A percentile compares a stretch with the other conserved stretches of the same genome.
These are phyloP conservation scores for Spergularia bocconei DNA, from an alignment of 148 eudicot species.

Conservation along the genomic window DNA sequence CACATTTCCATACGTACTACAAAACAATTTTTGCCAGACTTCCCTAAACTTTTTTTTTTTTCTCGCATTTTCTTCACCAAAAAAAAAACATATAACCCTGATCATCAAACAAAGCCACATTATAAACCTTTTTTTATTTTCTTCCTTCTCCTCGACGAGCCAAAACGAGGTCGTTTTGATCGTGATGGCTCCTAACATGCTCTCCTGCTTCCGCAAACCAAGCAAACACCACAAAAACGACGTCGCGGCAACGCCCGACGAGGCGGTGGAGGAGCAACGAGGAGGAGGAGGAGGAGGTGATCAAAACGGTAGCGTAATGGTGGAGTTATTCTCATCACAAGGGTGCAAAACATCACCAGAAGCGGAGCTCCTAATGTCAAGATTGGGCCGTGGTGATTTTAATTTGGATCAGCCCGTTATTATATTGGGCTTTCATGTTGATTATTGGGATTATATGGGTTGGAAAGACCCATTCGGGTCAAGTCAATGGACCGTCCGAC, in stretches of 20 bases:
- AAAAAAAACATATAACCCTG: background rate
- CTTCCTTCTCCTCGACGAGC: background rate
- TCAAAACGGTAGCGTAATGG: slow-evolving; percentile 36
- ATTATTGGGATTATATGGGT: slow-evolving; percentile 84
- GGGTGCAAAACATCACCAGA: slow-evolving; percentile 79
- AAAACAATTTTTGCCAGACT: background rate
- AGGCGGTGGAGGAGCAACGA: slow-evolving; percentile 41
- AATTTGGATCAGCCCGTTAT: slow-evolving; percentile 48
- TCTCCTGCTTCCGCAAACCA: slow-evolving; percentile 50
- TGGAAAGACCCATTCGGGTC: slow-evolving; percentile 90
- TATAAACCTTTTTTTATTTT: background rate
- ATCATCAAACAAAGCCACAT: background rate
- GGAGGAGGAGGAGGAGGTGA: slow-evolving; percentile 19
- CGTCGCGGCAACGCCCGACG: slow-evolving; percentile 34
- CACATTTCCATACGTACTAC: background rate
- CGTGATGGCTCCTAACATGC: slow-evolving; percentile 54
- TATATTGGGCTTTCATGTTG: slow-evolving; percentile 75
- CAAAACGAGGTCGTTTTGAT: slow-evolving; percentile 12
- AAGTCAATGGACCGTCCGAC: slow-evolving; percentile 82
- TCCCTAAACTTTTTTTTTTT: background rate
- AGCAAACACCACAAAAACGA: slow-evolving; percentile 11
- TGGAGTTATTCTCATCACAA: slow-evolving; percentile 87
- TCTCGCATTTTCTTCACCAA: background rate
- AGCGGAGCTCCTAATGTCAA: slow-evolving; percentile 75
- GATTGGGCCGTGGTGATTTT: slow-evolving; percentile 84